These are phyloP conservation scores for Davidsoniella australis DNA, from an alignment of 2,329 filamentous ascomycete genomes.

Conservation along the genomic window DNA sequence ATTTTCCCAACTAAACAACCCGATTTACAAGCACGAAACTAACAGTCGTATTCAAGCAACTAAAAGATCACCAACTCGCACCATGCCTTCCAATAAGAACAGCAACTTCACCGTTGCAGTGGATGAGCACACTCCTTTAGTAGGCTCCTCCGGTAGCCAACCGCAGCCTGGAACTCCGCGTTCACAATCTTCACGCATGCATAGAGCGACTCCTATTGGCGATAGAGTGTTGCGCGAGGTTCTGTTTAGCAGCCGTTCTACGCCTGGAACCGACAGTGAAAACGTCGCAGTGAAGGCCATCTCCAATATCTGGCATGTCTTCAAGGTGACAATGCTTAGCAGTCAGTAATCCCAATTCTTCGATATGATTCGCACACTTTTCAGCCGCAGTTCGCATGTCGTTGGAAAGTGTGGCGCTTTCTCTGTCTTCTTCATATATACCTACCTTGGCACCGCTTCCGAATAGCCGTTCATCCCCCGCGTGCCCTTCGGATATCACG, in stretches of 20 bases:
- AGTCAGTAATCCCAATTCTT: conserved; percentile 27
- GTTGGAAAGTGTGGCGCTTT: conserved; percentile 2
- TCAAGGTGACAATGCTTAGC: conserved; percentile 40
- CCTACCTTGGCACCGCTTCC: background rate
- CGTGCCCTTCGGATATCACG: background rate
- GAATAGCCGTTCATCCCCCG: too few species aligned
- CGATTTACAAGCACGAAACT: too few species aligned
- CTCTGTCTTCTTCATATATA: background rate
- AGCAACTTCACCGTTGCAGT: conserved; percentile 14
- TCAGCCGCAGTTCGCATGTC: conserved; percentile 4
- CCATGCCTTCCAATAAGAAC: conserved; percentile 12
- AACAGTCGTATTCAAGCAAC: too few species aligned
- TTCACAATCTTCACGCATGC: background rate
- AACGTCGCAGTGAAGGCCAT: conserved; percentile 15
- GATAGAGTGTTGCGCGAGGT: conserved; percentile 4
- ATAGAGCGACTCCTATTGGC: conserved; percentile 1
- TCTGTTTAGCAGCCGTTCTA: conserved; percentile 32
- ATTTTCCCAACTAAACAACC: too few species aligned
- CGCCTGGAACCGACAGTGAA: conserved; percentile 33
- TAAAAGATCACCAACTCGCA: conserved; percentile 3
- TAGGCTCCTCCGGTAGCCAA: conserved; percentile 17
- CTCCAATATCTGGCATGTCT: conserved; percentile 30
- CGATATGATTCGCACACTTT: background rate
- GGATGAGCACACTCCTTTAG: conserved; percentile 27
- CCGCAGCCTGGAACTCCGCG: background rate